Percentiles rank a stretch among this genome's conserved stretches.
Conservation (phyloP, 192 early-diverging fungal species). For the Backusella australiensis region DNA sequence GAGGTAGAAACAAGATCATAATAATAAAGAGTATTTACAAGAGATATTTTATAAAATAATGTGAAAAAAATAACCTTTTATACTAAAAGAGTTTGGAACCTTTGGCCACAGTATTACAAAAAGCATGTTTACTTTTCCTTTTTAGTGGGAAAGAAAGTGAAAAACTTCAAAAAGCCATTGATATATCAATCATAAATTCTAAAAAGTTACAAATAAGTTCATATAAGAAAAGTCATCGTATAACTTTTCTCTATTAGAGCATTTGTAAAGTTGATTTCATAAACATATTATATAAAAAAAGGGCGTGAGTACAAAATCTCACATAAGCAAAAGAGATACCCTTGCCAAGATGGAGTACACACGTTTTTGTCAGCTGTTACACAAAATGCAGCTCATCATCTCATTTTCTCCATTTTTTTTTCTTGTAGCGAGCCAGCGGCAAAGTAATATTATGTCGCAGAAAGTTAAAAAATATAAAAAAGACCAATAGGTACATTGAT, state of each 20-base stretch:
- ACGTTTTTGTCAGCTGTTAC: background rate
- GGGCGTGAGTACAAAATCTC: constrained; percentile 7
- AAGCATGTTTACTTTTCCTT: too few species aligned
- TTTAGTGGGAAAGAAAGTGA: background rate
- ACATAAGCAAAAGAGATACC: background rate
- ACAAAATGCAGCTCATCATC: background rate
- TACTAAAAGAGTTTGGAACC: too few species aligned
- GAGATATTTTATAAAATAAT: too few species aligned
- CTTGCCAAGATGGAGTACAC: background rate
- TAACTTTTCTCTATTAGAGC: background rate
- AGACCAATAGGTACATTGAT: background rate
- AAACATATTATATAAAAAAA: background rate
- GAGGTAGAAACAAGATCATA: too few species aligned
- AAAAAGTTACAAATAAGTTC: background rate
- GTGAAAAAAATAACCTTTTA: too few species aligned
- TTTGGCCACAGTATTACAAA: too few species aligned
- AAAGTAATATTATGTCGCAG: background rate
- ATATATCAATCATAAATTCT: background rate
- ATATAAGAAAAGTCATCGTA: background rate
- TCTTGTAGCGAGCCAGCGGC: background rate
- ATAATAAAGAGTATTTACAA: too few species aligned
- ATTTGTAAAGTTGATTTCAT: background rate
- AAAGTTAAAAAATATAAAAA: background rate
- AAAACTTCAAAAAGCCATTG: background rate
- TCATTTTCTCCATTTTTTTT: background rate